Evolutionary conservation across 1,139 yeast species (phyloP), one percentile per base, ranked within the genome.

Genomic region (Yamadazyma sp.): DNA sequence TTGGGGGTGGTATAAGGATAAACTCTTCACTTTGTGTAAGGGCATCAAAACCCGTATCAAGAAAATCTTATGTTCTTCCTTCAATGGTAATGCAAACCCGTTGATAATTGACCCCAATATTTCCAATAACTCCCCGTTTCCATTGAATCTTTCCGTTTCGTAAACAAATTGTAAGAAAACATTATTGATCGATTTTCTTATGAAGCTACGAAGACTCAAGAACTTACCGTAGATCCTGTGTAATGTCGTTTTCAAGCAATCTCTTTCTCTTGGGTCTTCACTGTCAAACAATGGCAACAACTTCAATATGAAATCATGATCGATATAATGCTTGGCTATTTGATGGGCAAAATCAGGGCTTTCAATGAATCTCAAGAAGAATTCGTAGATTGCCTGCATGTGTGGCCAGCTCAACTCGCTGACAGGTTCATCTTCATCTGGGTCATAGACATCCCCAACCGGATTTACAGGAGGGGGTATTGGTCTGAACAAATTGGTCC

Each of bases 381-480:
- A 88, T 61, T 92, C 98, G 66, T 94, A 92, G 32, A 91, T 95
- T 32, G 91, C 79, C 64, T 88, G 95, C 97, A 94, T 92, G 61
- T 92, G 99, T 4, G 98, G 96, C 99, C 99, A 92, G 5, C 98
- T 92, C 46, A 92, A 80, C 59, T 94, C 98, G 55, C 82, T 81
- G 31, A 92, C 95, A 1, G 98, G 98, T 64, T 92, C 99, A 65
- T 92, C 98, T 66, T 92, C 99, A 66, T 92, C 98, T 0, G 99
- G 98, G 55, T 94, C 98, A 61, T 79, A 94, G 22, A 92, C 77
- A 47, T 94, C 98, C 28, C 98, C 98, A 31, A 91, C 78, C 3
- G 98, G 98, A 60, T 94, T 92, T 32, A 91, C 96, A 1, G 98
- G 98, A 1, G 99, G 98, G 3, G 98, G 98, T 33, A 92, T 88